Base-by-base conservation (phyloP, 1,284 basidiomycete species). In the Rhodotorula mucilaginosa region DNA sequence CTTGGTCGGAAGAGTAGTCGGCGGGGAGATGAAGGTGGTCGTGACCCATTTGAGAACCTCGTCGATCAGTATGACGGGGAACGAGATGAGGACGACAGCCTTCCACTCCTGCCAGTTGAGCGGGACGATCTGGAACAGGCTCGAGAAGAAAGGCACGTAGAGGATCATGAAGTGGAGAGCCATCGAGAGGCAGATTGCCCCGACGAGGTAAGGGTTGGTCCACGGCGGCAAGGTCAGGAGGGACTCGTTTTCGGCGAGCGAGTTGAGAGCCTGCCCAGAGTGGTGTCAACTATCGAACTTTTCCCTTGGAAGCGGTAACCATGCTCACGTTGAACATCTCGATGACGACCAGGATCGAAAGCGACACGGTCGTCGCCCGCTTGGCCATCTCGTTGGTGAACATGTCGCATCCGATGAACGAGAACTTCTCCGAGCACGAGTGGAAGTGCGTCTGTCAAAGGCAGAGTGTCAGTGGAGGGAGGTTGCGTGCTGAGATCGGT, bases 241-340 rank as follows among this genome's bases (percentile, higher is more conserved):
- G 74, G 90, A 93, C 84, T 98, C 96, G 81, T 97, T 97, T 83
- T 99, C 97, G n/a, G 91, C 94, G 51, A 99, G 85, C 66, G 95
- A 97, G 82, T 98, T 98, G 56, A 76, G 57, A 7, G 75, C 74
- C 74, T 75, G 52, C 58, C n/a, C 6, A 10, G 6, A 4, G 26
- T 1, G 13, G 12, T 13, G 26, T n/a, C 34, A 29, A 29, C 12
- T 44, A 12, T 13, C 18, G 4, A 34, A 34, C 63, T 18, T 13
- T 23, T 21, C 2, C 13, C 5, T 3, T 7, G 12, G 18, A 49
- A 2, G 31, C 21, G n/a, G 47, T 6, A 3, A 2, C 12, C 18
- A 12, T 1, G 34, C 52, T 49, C 44, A 58, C 96, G 83, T 99
- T 99, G 84, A 97, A 94, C 97, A 99, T 99, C 83, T 99, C 97